These are phyloP conservation scores for Globisporangium cystogenes DNA, from an alignment of 352 stramenopile genomes.

Conservation along the genomic window DNA sequence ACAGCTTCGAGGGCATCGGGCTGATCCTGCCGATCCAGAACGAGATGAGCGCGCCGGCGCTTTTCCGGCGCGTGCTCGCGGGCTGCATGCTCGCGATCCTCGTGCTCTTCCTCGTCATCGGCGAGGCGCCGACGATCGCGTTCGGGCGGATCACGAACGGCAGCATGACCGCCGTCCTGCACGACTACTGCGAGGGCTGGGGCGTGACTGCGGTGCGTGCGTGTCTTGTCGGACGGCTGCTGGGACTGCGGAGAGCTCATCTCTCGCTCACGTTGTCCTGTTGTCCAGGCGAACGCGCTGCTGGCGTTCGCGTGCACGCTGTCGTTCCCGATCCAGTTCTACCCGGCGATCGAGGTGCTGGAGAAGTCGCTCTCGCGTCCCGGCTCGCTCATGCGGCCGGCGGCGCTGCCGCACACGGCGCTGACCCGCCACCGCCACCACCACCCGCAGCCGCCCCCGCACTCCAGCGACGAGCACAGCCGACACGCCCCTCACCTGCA, in stretches of 20 bases:
- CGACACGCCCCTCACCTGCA: background rate
- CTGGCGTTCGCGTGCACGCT: constrained; percentile 69
- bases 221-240: too few species aligned
- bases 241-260: too few species aligned
- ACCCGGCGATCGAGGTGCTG: constrained; percentile 67
- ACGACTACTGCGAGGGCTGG: constrained; percentile 66
- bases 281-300: constrained; percentile 56
- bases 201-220: constrained; percentile 53
- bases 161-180: constrained; percentile 75
- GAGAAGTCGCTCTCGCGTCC: constrained; percentile 52
- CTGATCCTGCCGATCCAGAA: constrained; percentile 78
- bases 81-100: constrained; percentile 64
- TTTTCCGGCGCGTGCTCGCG: constrained; percentile 51
- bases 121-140: constrained; percentile 57
- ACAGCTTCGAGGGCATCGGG: constrained; percentile 78
- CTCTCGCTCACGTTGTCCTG: too few species aligned
- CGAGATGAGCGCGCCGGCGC: constrained; percentile 51
- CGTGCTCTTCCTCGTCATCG: constrained; percentile 72
- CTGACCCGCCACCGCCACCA: constrained; percentile 4
- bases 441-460: background rate
- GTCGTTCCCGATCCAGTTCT: constrained; percentile 81
- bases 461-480: background rate
- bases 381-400: constrained; percentile 31
- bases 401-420: constrained; percentile 20
- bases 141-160: constrained; percentile 69